These are phyloP conservation scores for Solanum sparsipilum DNA, from an alignment of 257 asterid species.

Conservation along the genomic window DNA sequence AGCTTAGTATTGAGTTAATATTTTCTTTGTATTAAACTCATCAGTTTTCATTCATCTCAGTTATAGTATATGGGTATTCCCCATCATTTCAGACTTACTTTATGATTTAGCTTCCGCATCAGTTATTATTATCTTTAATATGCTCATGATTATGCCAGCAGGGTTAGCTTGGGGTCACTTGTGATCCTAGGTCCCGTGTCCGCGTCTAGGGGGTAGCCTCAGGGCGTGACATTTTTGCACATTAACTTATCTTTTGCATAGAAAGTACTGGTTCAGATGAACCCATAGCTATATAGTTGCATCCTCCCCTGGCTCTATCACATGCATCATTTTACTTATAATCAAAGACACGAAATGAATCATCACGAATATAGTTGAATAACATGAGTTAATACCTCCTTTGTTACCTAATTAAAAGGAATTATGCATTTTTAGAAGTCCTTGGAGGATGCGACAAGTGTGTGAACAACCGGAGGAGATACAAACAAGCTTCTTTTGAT, in stretches of 20 bases:
- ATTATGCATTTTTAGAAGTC: background rate
- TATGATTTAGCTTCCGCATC: too few relatives aligned
- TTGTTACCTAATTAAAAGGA: background rate
- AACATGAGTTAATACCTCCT: background rate
- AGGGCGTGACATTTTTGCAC: background rate
- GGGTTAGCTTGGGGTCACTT: too few relatives aligned
- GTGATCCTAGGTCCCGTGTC: too few relatives aligned
- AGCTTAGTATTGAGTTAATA: too few relatives aligned
- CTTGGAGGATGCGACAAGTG: background rate
- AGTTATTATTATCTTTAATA: too few relatives aligned
- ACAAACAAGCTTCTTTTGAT: background rate
- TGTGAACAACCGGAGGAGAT: background rate
- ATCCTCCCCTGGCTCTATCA: background rate
- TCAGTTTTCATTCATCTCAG: too few relatives aligned
- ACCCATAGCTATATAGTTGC: background rate
- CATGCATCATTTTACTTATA: background rate
- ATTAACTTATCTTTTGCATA: background rate
- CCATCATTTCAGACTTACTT: too few relatives aligned
- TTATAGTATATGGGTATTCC: too few relatives aligned
- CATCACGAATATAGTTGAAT: background rate
- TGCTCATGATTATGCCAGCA: too few relatives aligned
- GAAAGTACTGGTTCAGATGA: background rate
- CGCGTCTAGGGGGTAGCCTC: too few relatives aligned
- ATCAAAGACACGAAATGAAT: background rate
- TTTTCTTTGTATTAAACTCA: too few relatives aligned